phyloP scores from a whole-genome alignment of 805 yeast genomes.

The Monosporozyma servazzii region DNA sequence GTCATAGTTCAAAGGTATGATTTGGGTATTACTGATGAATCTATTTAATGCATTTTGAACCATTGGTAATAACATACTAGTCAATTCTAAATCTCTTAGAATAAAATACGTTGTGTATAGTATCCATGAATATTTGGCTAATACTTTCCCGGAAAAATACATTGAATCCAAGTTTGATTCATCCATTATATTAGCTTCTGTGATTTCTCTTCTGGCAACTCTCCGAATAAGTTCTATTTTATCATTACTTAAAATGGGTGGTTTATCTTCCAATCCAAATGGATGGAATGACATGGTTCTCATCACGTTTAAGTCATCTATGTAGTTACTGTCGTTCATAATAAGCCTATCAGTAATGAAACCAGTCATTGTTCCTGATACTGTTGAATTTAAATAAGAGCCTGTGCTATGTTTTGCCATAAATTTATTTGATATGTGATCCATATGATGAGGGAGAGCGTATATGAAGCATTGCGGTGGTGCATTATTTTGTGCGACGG shows the following conservation, averaged over 20 bases:
- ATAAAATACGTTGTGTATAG: slow-evolving; percentile 63
- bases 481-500: slow-evolving; percentile 29
- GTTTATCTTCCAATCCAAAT: background rate
- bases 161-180: slow-evolving; percentile 64
- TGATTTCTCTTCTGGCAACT: slow-evolving; percentile 31
- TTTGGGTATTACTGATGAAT: slow-evolving; percentile 62
- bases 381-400: slow-evolving; percentile 38
- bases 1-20: slow-evolving; percentile 69
- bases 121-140: slow-evolving; percentile 86
- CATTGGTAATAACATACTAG: slow-evolving; percentile 43
- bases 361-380: slow-evolving; percentile 40
- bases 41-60: slow-evolving; percentile 60
- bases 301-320: slow-evolving; percentile 6
- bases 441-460: slow-evolving; percentile 61
- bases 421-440: slow-evolving; percentile 32
- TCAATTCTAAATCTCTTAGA: slow-evolving; percentile 44
- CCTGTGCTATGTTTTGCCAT: background rate
- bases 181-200: slow-evolving; percentile 17
- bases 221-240: slow-evolving; percentile 26
- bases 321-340: slow-evolving; percentile 27
- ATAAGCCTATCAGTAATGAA: slow-evolving; percentile 34
- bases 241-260: slow-evolving; percentile 2
- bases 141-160: slow-evolving; percentile 81
- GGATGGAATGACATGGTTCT: background rate
- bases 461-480: slow-evolving; percentile 33